These are phyloP conservation scores for Akanthomyces lecanii DNA, from an alignment of 2,329 filamentous ascomycete genomes.

Conservation along the genomic window DNA sequence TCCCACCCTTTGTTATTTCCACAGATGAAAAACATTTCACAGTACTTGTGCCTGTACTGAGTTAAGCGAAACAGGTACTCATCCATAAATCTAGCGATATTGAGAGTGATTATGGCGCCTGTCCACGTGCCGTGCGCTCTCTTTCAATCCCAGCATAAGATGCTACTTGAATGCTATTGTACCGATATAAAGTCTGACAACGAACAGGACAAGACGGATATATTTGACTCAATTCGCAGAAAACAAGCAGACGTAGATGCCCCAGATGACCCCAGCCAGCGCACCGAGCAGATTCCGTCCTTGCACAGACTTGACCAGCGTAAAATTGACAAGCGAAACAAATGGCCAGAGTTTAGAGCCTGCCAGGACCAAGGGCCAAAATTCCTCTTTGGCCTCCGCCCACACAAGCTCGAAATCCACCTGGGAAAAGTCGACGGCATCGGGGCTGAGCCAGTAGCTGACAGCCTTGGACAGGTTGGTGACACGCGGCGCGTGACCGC, in stretches of 20 bases:
- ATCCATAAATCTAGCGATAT: background rate
- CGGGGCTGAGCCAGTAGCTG: conserved; percentile 34
- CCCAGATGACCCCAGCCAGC: conserved; percentile 68
- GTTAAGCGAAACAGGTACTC: background rate
- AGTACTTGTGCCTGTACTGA: background rate
- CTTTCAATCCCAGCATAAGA: too few relatives aligned
- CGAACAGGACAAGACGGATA: background rate
- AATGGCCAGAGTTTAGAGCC: conserved; percentile 67
- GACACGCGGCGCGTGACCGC: conserved; percentile 38
- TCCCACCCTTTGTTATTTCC: background rate
- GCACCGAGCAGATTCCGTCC: conserved; percentile 67
- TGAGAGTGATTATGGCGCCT: background rate
- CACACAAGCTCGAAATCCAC: conserved; percentile 45
- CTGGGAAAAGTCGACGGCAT: conserved; percentile 39
- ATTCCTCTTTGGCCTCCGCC: conserved; percentile 47
- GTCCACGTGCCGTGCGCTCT: background rate
- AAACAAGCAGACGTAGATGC: conserved; percentile 67
- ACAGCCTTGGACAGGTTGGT: conserved; percentile 33
- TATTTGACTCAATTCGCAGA: conserved; percentile 31
- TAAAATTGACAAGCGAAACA: conserved; percentile 67
- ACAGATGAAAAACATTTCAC: background rate
- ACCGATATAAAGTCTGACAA: too few relatives aligned
- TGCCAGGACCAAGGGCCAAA: conserved; percentile 61
- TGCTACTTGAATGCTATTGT: too few relatives aligned
- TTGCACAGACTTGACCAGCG: conserved; percentile 64